phyloP scores from a whole-genome alignment of 2,329 filamentous ascomycete genomes.

The Fusarium odoratissimum region DNA sequence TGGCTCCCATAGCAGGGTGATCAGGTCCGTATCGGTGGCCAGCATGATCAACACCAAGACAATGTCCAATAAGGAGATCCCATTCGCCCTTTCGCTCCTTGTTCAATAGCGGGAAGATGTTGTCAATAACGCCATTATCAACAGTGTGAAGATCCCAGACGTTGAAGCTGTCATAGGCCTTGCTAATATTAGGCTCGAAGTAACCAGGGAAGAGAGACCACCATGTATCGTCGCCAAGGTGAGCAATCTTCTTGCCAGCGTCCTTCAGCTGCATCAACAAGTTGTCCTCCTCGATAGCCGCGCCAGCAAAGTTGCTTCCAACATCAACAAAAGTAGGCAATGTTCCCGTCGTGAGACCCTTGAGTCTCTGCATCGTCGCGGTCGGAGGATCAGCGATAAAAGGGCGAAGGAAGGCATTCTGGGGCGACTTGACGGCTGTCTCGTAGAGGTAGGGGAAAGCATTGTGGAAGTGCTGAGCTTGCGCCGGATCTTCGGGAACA shows the following conservation, averaged over 20 bases:
- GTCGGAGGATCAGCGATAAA: slow-evolving; percentile 98
- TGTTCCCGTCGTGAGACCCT: slow-evolving; percentile 94
- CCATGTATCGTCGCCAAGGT: slow-evolving; percentile 99
- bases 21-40: slow-evolving; percentile 96
- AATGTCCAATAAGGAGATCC: slow-evolving; percentile 96
- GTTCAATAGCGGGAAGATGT: slow-evolving; percentile 86
- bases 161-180: slow-evolving; percentile 95
- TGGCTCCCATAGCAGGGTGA: slow-evolving; percentile 90
- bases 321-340: slow-evolving; percentile 94
- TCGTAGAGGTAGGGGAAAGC: slow-evolving; percentile 89
- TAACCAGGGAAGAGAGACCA: slow-evolving; percentile 92
- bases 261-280: slow-evolving; percentile 73
- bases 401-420: slow-evolving; percentile 88
- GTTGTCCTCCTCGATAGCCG: slow-evolving; percentile 94
- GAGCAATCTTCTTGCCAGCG: slow-evolving; percentile 80
- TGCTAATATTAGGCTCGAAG: slow-evolving; percentile 87
- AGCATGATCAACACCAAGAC: slow-evolving; percentile 95
- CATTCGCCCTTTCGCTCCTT: slow-evolving; percentile 74
- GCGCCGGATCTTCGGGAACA: slow-evolving; percentile 70
- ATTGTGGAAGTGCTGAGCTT: slow-evolving; percentile 76
- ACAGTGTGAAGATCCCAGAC: slow-evolving; percentile 98
- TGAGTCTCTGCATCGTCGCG: slow-evolving; percentile 89
- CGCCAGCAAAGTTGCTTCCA: slow-evolving; percentile 95
- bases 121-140: slow-evolving; percentile 92
- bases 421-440: slow-evolving; percentile 76